Evolutionary conservation across 768 basidiomycete species (phyloP), one percentile per base, ranked within the genome.

Genomic region (Pleurotus ostreatus): DNA sequence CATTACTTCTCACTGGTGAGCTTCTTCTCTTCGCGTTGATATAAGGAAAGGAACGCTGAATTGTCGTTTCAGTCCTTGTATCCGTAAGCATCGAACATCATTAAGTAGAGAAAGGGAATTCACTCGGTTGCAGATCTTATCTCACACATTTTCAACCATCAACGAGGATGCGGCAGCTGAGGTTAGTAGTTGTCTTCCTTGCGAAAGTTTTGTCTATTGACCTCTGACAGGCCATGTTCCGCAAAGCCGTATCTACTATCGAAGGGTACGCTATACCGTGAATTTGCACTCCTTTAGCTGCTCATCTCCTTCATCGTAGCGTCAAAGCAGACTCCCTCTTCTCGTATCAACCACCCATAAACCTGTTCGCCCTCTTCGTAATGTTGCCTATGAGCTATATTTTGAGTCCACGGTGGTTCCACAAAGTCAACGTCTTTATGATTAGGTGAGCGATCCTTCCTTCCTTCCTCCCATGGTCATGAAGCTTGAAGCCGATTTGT

Each of bases 341-440:
- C 68, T 94, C 91, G 20, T 98, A 98, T 67, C 92, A 94, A 64
- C 89, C 96, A 0, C 97, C 97, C 0, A 71, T 98, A 64, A 99
- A 98, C 68, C 70, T 98, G 5, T 58, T 95, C 43, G 97, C 96
- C 0, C 74, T 98, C 12, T 83, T 84, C 51, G 75, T 96, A 60
- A 88, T 99, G 80, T 76, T 94, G 59, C 94, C 97, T 1, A 78
- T 89, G 18, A 90, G 87, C 60, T 94, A 90, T 67, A 71, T 94
- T 51, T 76, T 97, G n/a, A 80, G 80, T 5, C 93, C 94, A n/a
- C 79, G 96, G 54, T 98, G 94, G 94, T 98, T 98, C 67, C 96
- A 98, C 68, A 98, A 98, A 76, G 81, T 93, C 63, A 94, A 94
- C 61, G 92, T 94, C 1, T 89, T 92, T 64, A 80, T 92, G 79